Conservation (phyloP, 352 stramenopile species). For the Pythium monospermum region DNA sequence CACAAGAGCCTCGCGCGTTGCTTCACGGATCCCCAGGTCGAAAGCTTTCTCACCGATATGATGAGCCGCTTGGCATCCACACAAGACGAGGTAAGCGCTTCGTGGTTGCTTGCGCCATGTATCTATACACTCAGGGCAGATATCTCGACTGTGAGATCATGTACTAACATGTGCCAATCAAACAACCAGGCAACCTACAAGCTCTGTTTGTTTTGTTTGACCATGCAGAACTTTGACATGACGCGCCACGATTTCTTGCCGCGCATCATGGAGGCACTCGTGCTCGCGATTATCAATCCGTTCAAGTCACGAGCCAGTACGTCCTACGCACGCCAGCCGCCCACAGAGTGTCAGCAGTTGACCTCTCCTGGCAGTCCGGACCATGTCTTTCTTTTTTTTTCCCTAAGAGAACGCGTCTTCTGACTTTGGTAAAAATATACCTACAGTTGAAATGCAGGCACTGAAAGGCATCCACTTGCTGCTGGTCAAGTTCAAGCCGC, state of each 20-base stretch:
- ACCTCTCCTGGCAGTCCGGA: too few relatives aligned
- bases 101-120: not conserved
- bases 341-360: too few relatives aligned
- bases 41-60: constrained; percentile 42
- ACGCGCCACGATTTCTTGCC: constrained; percentile 41
- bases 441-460: constrained; percentile 51
- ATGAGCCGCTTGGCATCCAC: constrained; percentile 48
- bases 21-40: constrained; percentile 37
- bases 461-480: constrained; percentile 54
- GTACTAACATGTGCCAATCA: too few relatives aligned
- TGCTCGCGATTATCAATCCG: constrained; percentile 67
- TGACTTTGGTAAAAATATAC: constrained; percentile 1
- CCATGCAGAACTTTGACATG: constrained; percentile 50
- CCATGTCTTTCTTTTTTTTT: too few relatives aligned
- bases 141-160: too few relatives aligned
- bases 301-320: constrained; percentile 65
- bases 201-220: constrained; percentile 60
- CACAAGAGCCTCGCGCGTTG: constrained; percentile 30
- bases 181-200: constrained; percentile 57
- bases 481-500: constrained; percentile 42
- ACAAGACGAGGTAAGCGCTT: constrained; percentile 33
- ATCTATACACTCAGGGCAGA: not conserved
- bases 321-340: too few relatives aligned
- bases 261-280: constrained; percentile 49
- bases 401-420: not conserved